These are phyloP conservation scores for Cladosporium sp. DNA, from an alignment of 2,329 filamentous ascomycete genomes.

Conservation along the genomic window DNA sequence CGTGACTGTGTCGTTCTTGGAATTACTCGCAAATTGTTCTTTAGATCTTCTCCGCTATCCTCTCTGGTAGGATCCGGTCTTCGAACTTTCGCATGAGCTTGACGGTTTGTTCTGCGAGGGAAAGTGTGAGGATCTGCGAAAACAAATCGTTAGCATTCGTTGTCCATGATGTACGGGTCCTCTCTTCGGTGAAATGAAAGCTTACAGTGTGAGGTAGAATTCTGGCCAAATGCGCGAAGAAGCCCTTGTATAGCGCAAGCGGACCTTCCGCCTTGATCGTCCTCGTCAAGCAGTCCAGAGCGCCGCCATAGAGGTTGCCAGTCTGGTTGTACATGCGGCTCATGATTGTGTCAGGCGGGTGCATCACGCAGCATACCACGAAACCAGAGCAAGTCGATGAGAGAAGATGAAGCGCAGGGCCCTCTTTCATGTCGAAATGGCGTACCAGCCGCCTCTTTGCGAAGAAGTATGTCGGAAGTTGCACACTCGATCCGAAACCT, in stretches of 20 bases:
- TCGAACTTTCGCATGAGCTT: conserved; percentile 84
- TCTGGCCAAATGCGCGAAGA: conserved; percentile 87
- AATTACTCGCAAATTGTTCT: neutral
- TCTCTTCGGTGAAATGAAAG: conserved; percentile 12
- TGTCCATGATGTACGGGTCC: neutral
- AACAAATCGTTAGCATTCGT: conserved; percentile 24
- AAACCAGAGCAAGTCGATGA: conserved; percentile 91
- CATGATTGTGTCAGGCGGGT: conserved; percentile 99
- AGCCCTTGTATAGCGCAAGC: conserved; percentile 95
- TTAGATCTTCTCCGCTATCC: conserved; percentile 28
- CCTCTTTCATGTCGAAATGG: conserved; percentile 87
- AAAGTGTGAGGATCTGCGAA: conserved; percentile 77
- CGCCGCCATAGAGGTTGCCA: conserved; percentile 90
- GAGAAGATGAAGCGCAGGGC: conserved; percentile 80
- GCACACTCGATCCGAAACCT: conserved; percentile 91
- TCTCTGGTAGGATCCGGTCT: conserved; percentile 46
- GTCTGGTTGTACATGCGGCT: conserved; percentile 98
- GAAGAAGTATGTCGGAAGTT: conserved; percentile 97
- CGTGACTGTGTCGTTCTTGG: neutral
- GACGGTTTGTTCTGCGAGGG: conserved; percentile 91
- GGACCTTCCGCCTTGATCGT: conserved; percentile 89
- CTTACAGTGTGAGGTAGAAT: conserved; percentile 86
- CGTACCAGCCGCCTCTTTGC: conserved; percentile 82
- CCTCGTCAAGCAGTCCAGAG: conserved; percentile 88
- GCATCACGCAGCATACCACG: conserved; percentile 97